phyloP scores from a whole-genome alignment of 345 rosid species.

The Pistacia integerrima region DNA sequence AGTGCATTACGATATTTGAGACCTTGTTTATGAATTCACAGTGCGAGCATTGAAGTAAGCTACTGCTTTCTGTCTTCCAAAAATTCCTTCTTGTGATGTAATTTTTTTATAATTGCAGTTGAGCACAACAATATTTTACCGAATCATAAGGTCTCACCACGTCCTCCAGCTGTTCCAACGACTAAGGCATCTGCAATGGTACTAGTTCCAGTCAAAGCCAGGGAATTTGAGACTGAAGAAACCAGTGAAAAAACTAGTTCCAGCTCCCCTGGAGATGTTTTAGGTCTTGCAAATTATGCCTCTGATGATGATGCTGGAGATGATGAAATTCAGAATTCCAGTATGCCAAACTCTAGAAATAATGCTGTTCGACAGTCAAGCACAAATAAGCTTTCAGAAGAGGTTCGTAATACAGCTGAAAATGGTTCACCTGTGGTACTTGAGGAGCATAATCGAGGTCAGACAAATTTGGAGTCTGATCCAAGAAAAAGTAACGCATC shows the following conservation, averaged over 20 bases:
- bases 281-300: constrained; percentile 94
- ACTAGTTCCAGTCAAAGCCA: constrained; percentile 45
- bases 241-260: constrained; percentile 55
- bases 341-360: constrained; percentile 29
- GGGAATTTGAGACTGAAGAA: constrained; percentile 38
- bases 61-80: neutral
- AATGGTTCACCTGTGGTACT: constrained; percentile 36
- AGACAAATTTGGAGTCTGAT: constrained; percentile 25
- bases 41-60: constrained; percentile 11
- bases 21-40: constrained; percentile 8
- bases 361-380: constrained; percentile 38
- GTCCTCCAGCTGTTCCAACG: constrained; percentile 36
- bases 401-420: constrained; percentile 32
- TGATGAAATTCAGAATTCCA: constrained; percentile 51
- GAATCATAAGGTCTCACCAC: constrained; percentile 41
- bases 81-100: constrained; percentile 5
- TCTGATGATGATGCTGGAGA: constrained; percentile 69
- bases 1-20: constrained; percentile 17
- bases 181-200: constrained; percentile 57
- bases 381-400: constrained; percentile 34
- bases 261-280: constrained; percentile 63
- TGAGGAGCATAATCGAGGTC: constrained; percentile 25
- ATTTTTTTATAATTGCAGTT: constrained; percentile 38
- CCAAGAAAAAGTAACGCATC: constrained; percentile 20
- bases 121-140: constrained; percentile 35